A percentile compares a stretch with the other conserved stretches of the same genome.
Evolutionary conservation across 2,329 filamentous ascomycete species (phyloP).

Genomic region (Penicillium hesseltinei): DNA sequence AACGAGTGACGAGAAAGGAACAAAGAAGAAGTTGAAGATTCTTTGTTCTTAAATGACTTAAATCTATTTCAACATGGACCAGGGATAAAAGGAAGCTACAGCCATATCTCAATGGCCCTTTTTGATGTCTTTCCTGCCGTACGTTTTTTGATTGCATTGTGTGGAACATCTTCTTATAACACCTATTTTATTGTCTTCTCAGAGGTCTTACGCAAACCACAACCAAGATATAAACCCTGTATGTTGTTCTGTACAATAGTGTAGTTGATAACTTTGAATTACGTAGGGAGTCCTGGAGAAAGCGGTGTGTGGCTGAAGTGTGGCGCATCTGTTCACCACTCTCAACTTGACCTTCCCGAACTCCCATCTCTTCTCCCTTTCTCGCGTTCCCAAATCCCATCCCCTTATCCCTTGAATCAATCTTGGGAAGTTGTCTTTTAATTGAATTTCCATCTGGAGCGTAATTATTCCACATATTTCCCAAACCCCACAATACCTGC

Average conservation of each 20-base stretch:
- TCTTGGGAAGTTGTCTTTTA: constrained; percentile 14
- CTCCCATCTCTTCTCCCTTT: constrained; percentile 26
- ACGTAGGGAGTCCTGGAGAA: constrained; percentile 3
- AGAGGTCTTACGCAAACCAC: background rate
- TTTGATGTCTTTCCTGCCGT: background rate
- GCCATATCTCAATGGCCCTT: background rate
- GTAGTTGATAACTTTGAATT: constrained; percentile 1
- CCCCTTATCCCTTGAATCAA: constrained; percentile 23
- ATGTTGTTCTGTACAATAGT: background rate
- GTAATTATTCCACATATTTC: constrained; percentile 10
- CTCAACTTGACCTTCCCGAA: constrained; percentile 27
- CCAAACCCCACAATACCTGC: constrained; percentile 10
- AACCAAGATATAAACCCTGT: background rate
- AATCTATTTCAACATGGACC: background rate
- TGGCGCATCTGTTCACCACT: constrained; percentile 24
- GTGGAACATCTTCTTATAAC: background rate
- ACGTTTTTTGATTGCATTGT: background rate
- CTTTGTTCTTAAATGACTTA: background rate
- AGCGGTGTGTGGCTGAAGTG: constrained; percentile 25
- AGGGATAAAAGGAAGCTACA: background rate
- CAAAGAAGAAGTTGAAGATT: background rate
- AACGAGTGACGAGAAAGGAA: constrained; percentile 8
- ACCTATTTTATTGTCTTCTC: background rate
- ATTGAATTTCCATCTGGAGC: constrained; percentile 16
- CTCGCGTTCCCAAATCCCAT: constrained; percentile 20